Evolutionary conservation across 352 stramenopile species (phyloP), one percentile per base, ranked within the genome.

Genomic region (Lagenidium sp.): DNA sequence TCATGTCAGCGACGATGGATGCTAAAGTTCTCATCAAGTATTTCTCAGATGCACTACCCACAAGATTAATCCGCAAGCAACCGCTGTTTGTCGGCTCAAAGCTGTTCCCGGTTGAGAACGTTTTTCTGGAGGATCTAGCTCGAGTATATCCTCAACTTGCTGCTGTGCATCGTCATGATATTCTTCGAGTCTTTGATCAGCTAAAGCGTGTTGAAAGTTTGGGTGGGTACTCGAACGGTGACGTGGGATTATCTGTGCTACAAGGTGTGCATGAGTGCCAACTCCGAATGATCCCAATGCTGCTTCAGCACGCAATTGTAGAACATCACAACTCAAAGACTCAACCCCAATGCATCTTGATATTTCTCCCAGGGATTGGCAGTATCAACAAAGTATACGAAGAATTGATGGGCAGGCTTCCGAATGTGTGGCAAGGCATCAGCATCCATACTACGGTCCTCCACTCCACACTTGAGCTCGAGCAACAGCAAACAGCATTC

Each of bases 1-100:
- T 99, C 36, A 99, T 99, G 95, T 96, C 79, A 36, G 95, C 95
- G 12, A 99, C 95, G 5, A 85, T 99, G 57, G 91, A 96, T 41
- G 87, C 92, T 0, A 75, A 86, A n/a, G 58, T 98, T 34, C 61
- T 94, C n/a, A 68, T 90, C 36, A 83, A 87, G 53, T 95, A 95
- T 50, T 84, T 95, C 29, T 52, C 57, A n/a, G 68, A 82, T 22
- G 52, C 60, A 5, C 44, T 87, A 11, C 66, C 74, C 20, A 71
- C 61, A 8, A 62, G 62, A 6, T 54, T 92, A 22, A 37, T 68
- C 11, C 65, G 47, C 36, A 72, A 64, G 10, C 76, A 85, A 36
- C 75, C 76, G 24, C 50, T 93, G 23, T 90, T 90, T 40, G 78
- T 93, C 18, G 80, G 77, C 2, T 86, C 78, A n/a, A 87, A 88